These are phyloP conservation scores for Xylaria arbuscula DNA, from an alignment of 2,329 filamentous ascomycete species.

Conservation along the genomic window DNA sequence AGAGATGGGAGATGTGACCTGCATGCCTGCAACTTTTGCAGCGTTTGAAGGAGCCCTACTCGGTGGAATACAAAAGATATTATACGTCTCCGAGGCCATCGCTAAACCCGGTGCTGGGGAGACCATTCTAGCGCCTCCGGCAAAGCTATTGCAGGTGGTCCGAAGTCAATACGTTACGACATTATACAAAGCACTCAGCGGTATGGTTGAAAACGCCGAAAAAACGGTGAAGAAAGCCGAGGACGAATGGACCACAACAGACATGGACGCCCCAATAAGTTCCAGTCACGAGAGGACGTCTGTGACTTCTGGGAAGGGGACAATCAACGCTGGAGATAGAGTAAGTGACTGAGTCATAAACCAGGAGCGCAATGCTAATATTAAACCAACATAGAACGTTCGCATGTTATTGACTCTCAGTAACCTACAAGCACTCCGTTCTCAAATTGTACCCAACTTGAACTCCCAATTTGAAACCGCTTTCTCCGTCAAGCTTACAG, in stretches of 20 bases:
- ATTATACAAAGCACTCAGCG: conserved; percentile 91
- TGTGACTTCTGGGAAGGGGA: conserved; percentile 57
- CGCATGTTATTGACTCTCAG: conserved; percentile 94
- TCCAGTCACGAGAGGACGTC: conserved; percentile 49
- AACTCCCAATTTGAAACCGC: conserved; percentile 92
- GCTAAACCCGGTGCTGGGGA: conserved; percentile 77
- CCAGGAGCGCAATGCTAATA: conserved; percentile 42
- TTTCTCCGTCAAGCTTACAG: conserved; percentile 93
- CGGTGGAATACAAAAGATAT: conserved; percentile 90
- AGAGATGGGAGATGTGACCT: conserved; percentile 87
- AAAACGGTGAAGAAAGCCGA: conserved; percentile 73
- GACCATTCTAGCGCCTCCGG: conserved; percentile 85
- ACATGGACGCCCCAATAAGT: conserved; percentile 56
- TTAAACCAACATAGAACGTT: conserved; percentile 70
- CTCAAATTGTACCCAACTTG: conserved; percentile 85
- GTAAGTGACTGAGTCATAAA: conserved; percentile 54
- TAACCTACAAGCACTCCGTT: conserved; percentile 86
- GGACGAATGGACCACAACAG: conserved; percentile 68
- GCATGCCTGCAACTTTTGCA: conserved; percentile 87
- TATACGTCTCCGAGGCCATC: conserved; percentile 90
- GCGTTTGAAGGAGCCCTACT: conserved; percentile 87
- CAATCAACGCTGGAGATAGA: conserved; percentile 66
- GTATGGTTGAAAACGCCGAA: conserved; percentile 97
- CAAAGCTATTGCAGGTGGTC: conserved; percentile 90
- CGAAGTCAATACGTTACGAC: conserved; percentile 92